phyloP scores from a whole-genome alignment of 352 stramenopile genomes.

The Saprolegnia parasitica region DNA sequence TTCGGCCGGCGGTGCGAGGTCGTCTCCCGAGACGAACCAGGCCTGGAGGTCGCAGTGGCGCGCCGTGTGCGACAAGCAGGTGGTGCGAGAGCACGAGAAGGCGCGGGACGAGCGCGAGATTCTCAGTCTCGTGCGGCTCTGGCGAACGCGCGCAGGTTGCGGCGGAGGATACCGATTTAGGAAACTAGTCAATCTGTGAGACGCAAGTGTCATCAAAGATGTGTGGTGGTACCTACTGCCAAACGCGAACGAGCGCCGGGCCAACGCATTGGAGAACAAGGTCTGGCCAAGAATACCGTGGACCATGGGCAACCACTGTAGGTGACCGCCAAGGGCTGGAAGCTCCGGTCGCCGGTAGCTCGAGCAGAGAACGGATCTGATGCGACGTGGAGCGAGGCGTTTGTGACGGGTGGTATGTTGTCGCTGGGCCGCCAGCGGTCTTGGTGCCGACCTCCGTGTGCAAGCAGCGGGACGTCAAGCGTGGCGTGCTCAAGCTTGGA shows the following conservation, averaged over 20 bases:
- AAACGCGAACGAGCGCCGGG: background rate
- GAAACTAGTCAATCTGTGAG: background rate
- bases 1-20: background rate
- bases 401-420: no score
- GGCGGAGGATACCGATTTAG: slow-evolving; percentile 10
- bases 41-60: slow-evolving; percentile 47
- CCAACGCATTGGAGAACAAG: background rate
- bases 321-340: no score
- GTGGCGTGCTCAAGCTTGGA: no score
- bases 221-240: background rate
- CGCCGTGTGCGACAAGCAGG: slow-evolving; percentile 61
- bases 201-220: background rate
- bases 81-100: slow-evolving; percentile 64
- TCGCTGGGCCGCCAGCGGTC: no score
- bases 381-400: no score
- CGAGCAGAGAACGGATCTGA: no score
- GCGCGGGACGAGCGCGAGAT: slow-evolving; percentile 38
- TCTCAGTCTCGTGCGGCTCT: slow-evolving; percentile 7
- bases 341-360: no score
- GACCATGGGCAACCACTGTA: no score
- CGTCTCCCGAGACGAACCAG: slow-evolving; percentile 42
- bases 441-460: no score
- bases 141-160: slow-evolving; percentile 30
- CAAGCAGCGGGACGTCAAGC: no score
- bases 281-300: no score